These are phyloP conservation scores for Fusarium miscanthi DNA, from an alignment of 2,329 filamentous ascomycete species.

Conservation along the genomic window DNA sequence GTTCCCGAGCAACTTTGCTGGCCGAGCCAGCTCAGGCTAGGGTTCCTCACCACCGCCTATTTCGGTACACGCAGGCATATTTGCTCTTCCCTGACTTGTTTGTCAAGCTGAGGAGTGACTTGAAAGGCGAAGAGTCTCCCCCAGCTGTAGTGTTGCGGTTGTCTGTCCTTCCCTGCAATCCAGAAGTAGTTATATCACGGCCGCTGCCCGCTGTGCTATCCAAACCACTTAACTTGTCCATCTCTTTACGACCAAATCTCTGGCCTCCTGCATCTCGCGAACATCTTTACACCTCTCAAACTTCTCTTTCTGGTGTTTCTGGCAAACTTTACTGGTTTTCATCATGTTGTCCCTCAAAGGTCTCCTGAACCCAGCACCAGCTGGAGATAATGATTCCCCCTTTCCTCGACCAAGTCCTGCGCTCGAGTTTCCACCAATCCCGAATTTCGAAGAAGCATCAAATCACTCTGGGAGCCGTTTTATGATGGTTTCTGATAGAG, in stretches of 20 bases:
- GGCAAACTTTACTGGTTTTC: conserved; percentile 33
- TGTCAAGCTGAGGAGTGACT: conserved; percentile 43
- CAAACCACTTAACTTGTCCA: conserved; percentile 38
- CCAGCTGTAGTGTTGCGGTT: conserved; percentile 32
- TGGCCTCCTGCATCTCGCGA: conserved; percentile 22
- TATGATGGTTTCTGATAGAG: conserved; percentile 24
- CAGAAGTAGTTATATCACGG: conserved; percentile 45
- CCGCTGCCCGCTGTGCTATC: conserved; percentile 42
- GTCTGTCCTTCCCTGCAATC: conserved; percentile 43
- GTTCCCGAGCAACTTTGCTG: conserved; percentile 22
- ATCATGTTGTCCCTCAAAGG: conserved; percentile 73
- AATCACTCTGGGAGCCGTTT: conserved; percentile 6
- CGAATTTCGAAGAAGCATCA: conserved; percentile 18
- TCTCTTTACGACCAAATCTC: conserved; percentile 20
- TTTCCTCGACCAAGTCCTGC: conserved; percentile 54
- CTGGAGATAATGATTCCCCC: conserved; percentile 51
- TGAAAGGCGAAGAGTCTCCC: conserved; percentile 38
- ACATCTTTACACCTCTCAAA: conserved; percentile 6
- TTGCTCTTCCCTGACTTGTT: conserved; percentile 41
- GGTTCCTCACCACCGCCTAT: conserved; percentile 38
- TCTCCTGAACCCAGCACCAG: conserved; percentile 71
- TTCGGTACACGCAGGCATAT: conserved; percentile 30
- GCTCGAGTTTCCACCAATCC: conserved; percentile 30
- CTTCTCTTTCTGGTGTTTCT: not conserved
- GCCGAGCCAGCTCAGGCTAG: conserved; percentile 26